Conservation (phyloP, 73 alveolate genomes). For the Tetrahymena malaccensis region DNA sequence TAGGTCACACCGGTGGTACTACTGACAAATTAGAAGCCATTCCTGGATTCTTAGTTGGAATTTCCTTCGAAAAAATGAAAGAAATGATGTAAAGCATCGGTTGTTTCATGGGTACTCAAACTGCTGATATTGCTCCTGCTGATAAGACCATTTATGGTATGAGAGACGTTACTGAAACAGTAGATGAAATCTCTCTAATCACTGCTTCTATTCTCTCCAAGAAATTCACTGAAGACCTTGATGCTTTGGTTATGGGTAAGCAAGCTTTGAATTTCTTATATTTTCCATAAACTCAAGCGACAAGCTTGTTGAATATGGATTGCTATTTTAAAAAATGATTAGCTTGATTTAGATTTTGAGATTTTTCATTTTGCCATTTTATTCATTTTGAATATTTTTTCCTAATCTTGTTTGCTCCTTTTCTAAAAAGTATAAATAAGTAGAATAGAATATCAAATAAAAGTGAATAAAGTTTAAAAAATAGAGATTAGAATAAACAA, state of each 20-base stretch:
- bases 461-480: too few species aligned
- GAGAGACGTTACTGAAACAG: slow-evolving; percentile 61
- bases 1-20: slow-evolving; percentile 62
- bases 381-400: background rate
- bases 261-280: background rate
- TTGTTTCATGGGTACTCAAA: slow-evolving; percentile 45
- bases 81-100: slow-evolving; percentile 40
- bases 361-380: too few species aligned
- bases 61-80: slow-evolving; percentile 39
- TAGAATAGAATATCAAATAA: too few species aligned
- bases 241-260: slow-evolving; percentile 29
- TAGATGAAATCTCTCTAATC: slow-evolving; percentile 43
- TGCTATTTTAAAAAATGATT: background rate
- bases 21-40: slow-evolving; percentile 50
- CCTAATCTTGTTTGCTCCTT: background rate
- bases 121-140: slow-evolving; percentile 50
- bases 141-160: slow-evolving; percentile 45
- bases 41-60: slow-evolving; percentile 45
- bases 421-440: too few species aligned
- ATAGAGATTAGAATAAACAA: too few species aligned
- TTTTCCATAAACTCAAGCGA: too few species aligned
- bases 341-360: background rate
- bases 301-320: background rate
- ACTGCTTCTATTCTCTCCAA: slow-evolving; percentile 53
- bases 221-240: slow-evolving; percentile 49